These are phyloP conservation scores for Pythium aristosporum DNA, from an alignment of 352 stramenopile genomes.

Conservation along the genomic window DNA sequence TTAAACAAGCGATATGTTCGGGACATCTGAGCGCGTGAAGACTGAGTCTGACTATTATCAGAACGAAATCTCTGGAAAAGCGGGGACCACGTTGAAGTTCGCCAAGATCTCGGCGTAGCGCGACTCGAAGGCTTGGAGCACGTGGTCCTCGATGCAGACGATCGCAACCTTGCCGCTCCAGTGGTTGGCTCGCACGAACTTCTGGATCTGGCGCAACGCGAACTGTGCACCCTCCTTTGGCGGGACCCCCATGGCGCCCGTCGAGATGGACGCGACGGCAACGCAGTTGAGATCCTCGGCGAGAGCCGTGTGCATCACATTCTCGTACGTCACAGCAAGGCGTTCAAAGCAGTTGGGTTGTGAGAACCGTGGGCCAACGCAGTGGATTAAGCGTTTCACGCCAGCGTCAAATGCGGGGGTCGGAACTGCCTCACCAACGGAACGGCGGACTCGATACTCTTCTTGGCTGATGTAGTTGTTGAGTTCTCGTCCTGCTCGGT, in stretches of 20 bases:
- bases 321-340: conserved; percentile 31
- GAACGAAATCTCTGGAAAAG: conserved; percentile 17
- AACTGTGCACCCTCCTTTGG: conserved; percentile 34
- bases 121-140: conserved; percentile 37
- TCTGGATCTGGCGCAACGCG: conserved; percentile 52
- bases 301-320: conserved; percentile 27
- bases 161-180: conserved; percentile 51
- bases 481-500: conserved; percentile 28
- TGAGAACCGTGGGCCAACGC: conserved; percentile 42
- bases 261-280: conserved; percentile 37
- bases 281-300: conserved; percentile 28
- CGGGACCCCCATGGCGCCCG: conserved; percentile 33
- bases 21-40: conserved; percentile 1
- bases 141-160: conserved; percentile 48
- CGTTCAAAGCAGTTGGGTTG: conserved; percentile 27
- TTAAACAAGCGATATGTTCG: conserved; percentile 6
- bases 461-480: conserved; percentile 10
- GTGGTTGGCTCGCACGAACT: conserved; percentile 42
- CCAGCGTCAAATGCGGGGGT: conserved; percentile 54
- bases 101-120: conserved; percentile 24
- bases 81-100: conserved; percentile 35
- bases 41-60: conserved; percentile 15
- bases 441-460: conserved; percentile 8
- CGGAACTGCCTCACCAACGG: conserved; percentile 34
- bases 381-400: conserved; percentile 60